These are phyloP conservation scores for Coniochaeta sp. DNA, from an alignment of 2,329 filamentous ascomycete genomes.

Conservation along the genomic window DNA sequence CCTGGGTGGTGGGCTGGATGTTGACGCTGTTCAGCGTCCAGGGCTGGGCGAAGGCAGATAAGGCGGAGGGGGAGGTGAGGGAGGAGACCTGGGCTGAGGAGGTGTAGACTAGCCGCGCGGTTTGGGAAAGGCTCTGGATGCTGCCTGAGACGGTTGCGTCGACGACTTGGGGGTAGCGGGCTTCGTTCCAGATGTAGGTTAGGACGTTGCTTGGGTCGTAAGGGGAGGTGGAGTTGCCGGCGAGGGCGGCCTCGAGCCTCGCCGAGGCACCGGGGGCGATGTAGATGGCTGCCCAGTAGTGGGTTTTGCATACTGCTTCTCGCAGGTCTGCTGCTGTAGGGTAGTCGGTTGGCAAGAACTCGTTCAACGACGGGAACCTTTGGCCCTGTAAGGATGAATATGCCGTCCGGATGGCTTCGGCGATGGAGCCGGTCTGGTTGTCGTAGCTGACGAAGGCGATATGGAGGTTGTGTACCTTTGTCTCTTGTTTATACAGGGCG, in stretches of 20 bases:
- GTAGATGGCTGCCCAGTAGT: constrained; percentile 28
- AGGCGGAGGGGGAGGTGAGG: constrained; percentile 18
- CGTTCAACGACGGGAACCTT: constrained; percentile 22
- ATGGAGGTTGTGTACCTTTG: constrained; percentile 24
- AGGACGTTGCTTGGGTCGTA: constrained; percentile 29
- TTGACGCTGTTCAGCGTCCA: constrained; percentile 27
- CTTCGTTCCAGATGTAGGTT: constrained; percentile 36
- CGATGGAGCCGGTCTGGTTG: constrained; percentile 21
- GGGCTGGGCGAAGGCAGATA: constrained; percentile 29
- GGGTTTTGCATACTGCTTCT: constrained; percentile 22
- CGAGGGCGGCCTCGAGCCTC: constrained; percentile 26
- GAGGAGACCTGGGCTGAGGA: constrained; percentile 16
- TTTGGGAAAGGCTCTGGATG: constrained; percentile 24
- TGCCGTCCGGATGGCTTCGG: constrained; percentile 21
- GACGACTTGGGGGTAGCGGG: constrained; percentile 30
- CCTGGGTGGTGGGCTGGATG: constrained; percentile 32
- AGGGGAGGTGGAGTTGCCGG: constrained; percentile 21
- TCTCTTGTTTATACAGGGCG: constrained; percentile 23
- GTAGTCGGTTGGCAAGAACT: constrained; percentile 13
- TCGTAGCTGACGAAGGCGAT: constrained; percentile 31
- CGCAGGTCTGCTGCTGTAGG: constrained; percentile 13
- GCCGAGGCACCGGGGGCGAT: constrained; percentile 24
- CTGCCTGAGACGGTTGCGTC: constrained; percentile 24
- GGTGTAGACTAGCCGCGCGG: constrained; percentile 25
- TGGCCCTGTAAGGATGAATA: constrained; percentile 20